A percentile compares a stretch with the other conserved stretches of the same genome.
Conservation (phyloP, 2,329 filamentous ascomycete species). For the Neonectria magnoliae region DNA sequence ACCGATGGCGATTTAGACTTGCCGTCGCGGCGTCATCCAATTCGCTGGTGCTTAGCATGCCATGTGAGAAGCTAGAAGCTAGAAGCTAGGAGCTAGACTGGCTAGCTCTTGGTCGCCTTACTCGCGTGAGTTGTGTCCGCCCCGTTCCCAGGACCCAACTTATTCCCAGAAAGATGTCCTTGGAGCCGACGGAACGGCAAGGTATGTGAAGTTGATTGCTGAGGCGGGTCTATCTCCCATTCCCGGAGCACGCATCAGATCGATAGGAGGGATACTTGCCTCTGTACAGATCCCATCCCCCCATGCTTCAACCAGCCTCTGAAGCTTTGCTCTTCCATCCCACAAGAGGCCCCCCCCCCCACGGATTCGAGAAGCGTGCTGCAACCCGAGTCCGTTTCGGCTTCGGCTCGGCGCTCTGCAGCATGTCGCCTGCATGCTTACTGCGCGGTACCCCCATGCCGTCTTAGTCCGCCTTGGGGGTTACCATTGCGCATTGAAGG, state of each 20-base stretch:
- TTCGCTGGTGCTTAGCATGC: background rate
- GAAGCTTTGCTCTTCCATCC: background rate
- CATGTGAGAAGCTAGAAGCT: slow-evolving; percentile 5
- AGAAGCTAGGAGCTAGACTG: slow-evolving; percentile 5
- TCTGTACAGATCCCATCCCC: background rate
- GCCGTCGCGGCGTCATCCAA: background rate
- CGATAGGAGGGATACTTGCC: background rate
- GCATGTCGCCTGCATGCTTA: slow-evolving; percentile 14
- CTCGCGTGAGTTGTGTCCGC: slow-evolving; percentile 9
- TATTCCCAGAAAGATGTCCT: background rate
- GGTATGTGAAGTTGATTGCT: background rate
- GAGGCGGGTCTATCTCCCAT: background rate
- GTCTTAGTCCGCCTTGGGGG: background rate
- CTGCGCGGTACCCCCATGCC: background rate
- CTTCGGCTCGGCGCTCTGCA: background rate
- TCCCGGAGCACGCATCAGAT: background rate
- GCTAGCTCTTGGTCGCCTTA: slow-evolving; percentile 5
- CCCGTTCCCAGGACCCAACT: background rate
- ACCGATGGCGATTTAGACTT: background rate
- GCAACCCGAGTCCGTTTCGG: background rate
- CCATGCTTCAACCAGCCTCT: background rate
- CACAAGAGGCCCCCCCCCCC: slow-evolving; percentile 4
- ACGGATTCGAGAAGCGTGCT: background rate
- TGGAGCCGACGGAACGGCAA: background rate
- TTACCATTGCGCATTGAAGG: background rate